A percentile compares a stretch with the other conserved stretches of the same genome.
These are phyloP conservation scores for Prunus salicina DNA, from an alignment of 306 rosid genomes.

Conservation along the genomic window DNA sequence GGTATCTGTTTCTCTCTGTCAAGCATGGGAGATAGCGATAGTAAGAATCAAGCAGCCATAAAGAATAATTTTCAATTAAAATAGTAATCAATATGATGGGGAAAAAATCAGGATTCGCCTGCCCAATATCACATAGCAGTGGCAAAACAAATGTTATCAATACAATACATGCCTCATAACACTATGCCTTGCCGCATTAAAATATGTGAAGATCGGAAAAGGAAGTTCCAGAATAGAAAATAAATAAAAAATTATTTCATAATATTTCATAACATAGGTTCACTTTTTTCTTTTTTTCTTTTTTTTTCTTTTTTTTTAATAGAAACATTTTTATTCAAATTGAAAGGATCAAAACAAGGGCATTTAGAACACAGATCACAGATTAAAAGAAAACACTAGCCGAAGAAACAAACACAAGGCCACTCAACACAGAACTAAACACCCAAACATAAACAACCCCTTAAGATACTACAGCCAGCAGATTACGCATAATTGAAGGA, in stretches of 20 bases:
- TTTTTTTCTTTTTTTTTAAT: too few species aligned
- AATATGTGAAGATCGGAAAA: not conserved
- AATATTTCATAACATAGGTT: too few species aligned
- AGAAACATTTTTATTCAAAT: too few species aligned
- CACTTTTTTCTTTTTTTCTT: too few species aligned
- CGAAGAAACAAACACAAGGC: too few species aligned
- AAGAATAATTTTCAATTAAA: not conserved
- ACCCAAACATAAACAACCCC: too few species aligned
- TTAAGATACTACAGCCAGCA: too few species aligned
- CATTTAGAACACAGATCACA: too few species aligned
- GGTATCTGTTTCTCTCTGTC: slow-evolving; percentile 84
- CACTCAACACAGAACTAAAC: too few species aligned
- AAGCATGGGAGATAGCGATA: slow-evolving; percentile 20
- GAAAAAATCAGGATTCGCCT: not conserved
- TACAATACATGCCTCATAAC: not conserved
- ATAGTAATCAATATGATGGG: not conserved
- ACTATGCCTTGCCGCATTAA: not conserved
- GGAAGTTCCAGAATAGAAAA: not conserved
- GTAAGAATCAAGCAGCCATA: slow-evolving; percentile 3
- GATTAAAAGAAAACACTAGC: too few species aligned
- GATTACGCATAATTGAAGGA: too few species aligned
- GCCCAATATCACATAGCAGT: not conserved
- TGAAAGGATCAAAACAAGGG: too few species aligned
- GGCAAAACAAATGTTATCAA: not conserved
- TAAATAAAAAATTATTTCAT: not conserved